A percentile compares a stretch with the other conserved stretches of the same genome.
Conservation (phyloP, 2,329 filamentous ascomycete genomes). For the Microdochium trichocladiopsis region DNA sequence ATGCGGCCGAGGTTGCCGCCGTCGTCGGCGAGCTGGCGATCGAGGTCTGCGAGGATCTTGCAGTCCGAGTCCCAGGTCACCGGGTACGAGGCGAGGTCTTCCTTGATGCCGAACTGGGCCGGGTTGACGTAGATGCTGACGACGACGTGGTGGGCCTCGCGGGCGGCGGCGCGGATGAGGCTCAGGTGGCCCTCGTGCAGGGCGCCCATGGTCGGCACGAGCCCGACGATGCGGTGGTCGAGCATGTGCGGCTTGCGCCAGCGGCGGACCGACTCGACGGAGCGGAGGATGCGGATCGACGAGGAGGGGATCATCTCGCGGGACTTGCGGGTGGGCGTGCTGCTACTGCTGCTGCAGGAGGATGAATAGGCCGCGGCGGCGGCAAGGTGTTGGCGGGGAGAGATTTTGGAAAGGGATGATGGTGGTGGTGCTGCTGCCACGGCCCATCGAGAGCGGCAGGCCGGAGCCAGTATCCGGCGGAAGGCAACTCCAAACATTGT, state of each 20-base stretch:
- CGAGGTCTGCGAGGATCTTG: constrained; percentile 57
- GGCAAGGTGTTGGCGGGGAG: background rate
- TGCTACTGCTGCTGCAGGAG: constrained; percentile 11
- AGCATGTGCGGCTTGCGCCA: constrained; percentile 61
- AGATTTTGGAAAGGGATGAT: background rate
- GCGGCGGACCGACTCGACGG: constrained; percentile 62
- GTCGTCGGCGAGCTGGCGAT: constrained; percentile 63
- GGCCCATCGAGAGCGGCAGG: background rate
- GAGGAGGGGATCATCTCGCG: constrained; percentile 46
- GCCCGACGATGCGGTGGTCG: constrained; percentile 66
- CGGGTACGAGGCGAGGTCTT: constrained; percentile 86
- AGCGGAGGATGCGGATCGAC: constrained; percentile 66
- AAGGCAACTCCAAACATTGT: background rate
- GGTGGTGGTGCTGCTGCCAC: background rate
- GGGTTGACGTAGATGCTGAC: constrained; percentile 95
- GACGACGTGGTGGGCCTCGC: constrained; percentile 78
- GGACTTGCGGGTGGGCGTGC: constrained; percentile 8
- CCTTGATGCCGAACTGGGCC: constrained; percentile 84
- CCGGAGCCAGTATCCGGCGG: background rate
- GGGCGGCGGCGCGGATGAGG: constrained; percentile 75
- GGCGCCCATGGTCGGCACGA: constrained; percentile 97
- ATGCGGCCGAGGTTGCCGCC: constrained; percentile 59
- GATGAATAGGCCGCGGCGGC: background rate
- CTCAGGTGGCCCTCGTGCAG: constrained; percentile 88
- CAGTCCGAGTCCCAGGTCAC: constrained; percentile 81